These are phyloP conservation scores for Coemansia sp. DNA, from an alignment of 192 early-diverging fungal genomes.

Conservation along the genomic window DNA sequence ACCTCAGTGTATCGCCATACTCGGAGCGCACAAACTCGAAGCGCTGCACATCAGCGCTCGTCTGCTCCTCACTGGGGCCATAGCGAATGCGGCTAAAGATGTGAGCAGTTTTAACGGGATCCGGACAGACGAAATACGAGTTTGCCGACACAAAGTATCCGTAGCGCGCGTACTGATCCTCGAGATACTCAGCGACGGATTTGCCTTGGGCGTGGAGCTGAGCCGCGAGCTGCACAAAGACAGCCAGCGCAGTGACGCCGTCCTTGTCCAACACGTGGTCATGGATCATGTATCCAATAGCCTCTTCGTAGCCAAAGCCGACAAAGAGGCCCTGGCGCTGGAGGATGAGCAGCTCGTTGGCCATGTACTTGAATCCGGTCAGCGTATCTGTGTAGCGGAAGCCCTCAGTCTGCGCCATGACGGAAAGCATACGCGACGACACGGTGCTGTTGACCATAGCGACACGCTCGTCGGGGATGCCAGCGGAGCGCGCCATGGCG, in stretches of 20 bases:
- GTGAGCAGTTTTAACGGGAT: constrained; percentile 64
- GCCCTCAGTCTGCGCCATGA: constrained; percentile 73
- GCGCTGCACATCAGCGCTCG: constrained; percentile 17
- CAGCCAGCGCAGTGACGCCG: constrained; percentile 81
- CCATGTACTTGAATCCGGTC: constrained; percentile 97
- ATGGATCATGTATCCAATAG: constrained; percentile 86
- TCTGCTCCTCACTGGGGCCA: constrained; percentile 57
- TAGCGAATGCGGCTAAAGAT: constrained; percentile 87
- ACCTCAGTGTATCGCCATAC: constrained; percentile 59
- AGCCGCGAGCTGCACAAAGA: constrained; percentile 76
- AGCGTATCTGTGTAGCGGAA: constrained; percentile 88
- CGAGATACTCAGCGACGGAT: constrained; percentile 69
- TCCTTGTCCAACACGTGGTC: constrained; percentile 89
- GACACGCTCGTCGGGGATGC: constrained; percentile 59
- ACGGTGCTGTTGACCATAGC: constrained; percentile 88
- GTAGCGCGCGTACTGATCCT: constrained; percentile 72
- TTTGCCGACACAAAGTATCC: constrained; percentile 87
- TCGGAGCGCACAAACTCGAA: constrained; percentile 18
- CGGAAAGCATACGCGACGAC: constrained; percentile 81
- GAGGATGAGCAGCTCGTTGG: constrained; percentile 76
- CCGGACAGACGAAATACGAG: constrained; percentile 85
- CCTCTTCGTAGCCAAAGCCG: constrained; percentile 92
- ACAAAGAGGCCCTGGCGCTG: constrained; percentile 66
- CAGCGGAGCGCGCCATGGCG: constrained; percentile 57
- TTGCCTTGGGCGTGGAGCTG: constrained; percentile 66